A percentile compares a stretch with the other conserved stretches of the same genome.
Evolutionary conservation across 2,329 filamentous ascomycete genomes (phyloP).

Genomic region (Colletotrichum sublineola): DNA sequence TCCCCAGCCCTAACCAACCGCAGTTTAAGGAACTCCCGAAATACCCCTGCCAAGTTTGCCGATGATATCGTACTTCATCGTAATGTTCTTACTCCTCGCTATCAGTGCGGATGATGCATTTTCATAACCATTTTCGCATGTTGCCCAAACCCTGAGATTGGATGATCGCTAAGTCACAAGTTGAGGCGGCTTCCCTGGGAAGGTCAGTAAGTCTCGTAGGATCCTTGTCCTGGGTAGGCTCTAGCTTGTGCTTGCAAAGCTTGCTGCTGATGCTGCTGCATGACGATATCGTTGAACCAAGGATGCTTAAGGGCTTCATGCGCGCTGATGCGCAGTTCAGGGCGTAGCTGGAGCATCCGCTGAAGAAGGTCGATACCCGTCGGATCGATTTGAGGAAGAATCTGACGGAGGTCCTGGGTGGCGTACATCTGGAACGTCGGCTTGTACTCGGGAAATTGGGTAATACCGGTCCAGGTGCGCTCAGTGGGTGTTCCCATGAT

Average conservation of each 20-base stretch:
- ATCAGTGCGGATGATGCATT: conserved; percentile 2
- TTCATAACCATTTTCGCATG: neutral
- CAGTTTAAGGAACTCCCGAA: conserved; percentile 6
- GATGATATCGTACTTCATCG: neutral
- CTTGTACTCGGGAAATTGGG: conserved; percentile 97
- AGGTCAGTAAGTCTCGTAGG: conserved; percentile 46
- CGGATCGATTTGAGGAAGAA: conserved; percentile 91
- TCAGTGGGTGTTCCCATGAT: conserved; percentile 99
- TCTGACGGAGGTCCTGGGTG: conserved; percentile 88
- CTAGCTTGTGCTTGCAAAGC: conserved; percentile 59
- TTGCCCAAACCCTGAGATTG: conserved; percentile 47
- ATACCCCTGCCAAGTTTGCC: conserved; percentile 9
- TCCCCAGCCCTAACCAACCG: conserved; percentile 1
- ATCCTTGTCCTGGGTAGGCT: conserved; percentile 54
- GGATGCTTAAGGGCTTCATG: conserved; percentile 88
- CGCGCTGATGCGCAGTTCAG: conserved; percentile 91
- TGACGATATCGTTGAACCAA: conserved; percentile 86
- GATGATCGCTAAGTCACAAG: conserved; percentile 35
- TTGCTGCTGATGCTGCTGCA: conserved; percentile 66
- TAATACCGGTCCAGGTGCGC: conserved; percentile 94
- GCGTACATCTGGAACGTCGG: conserved; percentile 93
- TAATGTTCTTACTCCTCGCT: conserved; percentile 7
- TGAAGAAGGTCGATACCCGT: conserved; percentile 88
- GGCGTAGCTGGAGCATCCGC: conserved; percentile 91
- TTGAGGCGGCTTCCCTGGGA: conserved; percentile 10